These are phyloP conservation scores for Podosphaera leucotricha DNA, from an alignment of 2,329 filamentous ascomycete species.

Conservation along the genomic window DNA sequence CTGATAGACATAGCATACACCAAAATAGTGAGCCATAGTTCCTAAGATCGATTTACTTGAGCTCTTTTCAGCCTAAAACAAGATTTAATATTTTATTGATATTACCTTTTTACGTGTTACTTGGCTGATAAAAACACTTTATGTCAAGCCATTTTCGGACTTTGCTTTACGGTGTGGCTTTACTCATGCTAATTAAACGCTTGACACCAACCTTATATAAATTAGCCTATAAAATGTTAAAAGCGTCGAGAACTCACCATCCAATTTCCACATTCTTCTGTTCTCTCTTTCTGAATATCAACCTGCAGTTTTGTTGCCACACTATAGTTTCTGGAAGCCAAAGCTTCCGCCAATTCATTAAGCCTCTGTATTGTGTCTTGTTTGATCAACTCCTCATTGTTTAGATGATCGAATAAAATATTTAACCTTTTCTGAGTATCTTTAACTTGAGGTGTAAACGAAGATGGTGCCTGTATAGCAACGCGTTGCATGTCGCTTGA, in stretches of 20 bases:
- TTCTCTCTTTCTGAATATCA: constrained; percentile 53
- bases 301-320: constrained; percentile 44
- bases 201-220: constrained; percentile 43
- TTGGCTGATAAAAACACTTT: too few species aligned
- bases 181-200: constrained; percentile 57
- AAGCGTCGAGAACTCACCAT: constrained; percentile 38
- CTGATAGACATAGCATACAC: too few species aligned
- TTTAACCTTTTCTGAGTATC: constrained; percentile 85
- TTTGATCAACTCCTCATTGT: constrained; percentile 78
- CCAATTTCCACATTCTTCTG: constrained; percentile 64
- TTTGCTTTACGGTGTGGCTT: constrained; percentile 38
- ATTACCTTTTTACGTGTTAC: too few species aligned
- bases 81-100: too few species aligned
- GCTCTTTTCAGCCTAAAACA: too few species aligned
- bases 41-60: too few species aligned
- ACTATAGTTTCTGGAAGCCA: constrained; percentile 47
- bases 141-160: too few species aligned
- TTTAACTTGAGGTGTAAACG: constrained; percentile 70
- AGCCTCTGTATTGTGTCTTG: constrained; percentile 51
- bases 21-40: too few species aligned
- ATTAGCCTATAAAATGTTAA: constrained; percentile 1
- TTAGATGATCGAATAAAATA: constrained; percentile 89
- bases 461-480: constrained; percentile 61
- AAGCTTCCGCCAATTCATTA: constrained; percentile 35
- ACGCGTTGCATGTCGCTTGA: constrained; percentile 72